Conservation (phyloP, 176 grass and related monocot species). For the Lolium multiflorum region DNA sequence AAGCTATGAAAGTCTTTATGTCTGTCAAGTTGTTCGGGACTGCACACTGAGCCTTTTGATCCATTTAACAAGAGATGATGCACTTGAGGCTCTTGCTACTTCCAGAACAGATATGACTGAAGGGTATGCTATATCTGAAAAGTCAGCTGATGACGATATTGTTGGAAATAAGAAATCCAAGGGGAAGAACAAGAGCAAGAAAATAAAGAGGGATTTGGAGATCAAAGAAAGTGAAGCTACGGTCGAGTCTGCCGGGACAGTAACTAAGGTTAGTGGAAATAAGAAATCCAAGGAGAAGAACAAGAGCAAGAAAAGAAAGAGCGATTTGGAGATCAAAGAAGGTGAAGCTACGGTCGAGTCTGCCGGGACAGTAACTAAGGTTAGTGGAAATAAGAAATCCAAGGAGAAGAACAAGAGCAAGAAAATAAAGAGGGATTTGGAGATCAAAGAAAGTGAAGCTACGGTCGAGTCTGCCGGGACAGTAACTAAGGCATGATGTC, state of each 20-base stretch:
- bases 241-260: no score
- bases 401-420: not conserved
- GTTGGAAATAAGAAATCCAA: not conserved
- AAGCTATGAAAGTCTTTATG: not conserved
- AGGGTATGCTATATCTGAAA: not conserved
- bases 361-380: no score
- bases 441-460: no score
- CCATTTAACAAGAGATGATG: not conserved
- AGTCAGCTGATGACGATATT: not conserved
- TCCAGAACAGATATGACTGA: not conserved
- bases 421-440: not conserved
- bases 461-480: no score
- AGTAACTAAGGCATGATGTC: not conserved
- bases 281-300: not conserved
- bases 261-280: no score
- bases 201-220: not conserved
- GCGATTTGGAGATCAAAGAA: not conserved
- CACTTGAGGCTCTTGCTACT: not conserved
- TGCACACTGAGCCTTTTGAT: not conserved
- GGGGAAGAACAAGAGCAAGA: not conserved
- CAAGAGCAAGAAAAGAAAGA: not conserved
- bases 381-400: not conserved
- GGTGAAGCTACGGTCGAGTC: no score
- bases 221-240: no score
- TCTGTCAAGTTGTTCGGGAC: not conserved